These are phyloP conservation scores for Glycine latifolia DNA, from an alignment of 306 rosid species.

Conservation along the genomic window DNA sequence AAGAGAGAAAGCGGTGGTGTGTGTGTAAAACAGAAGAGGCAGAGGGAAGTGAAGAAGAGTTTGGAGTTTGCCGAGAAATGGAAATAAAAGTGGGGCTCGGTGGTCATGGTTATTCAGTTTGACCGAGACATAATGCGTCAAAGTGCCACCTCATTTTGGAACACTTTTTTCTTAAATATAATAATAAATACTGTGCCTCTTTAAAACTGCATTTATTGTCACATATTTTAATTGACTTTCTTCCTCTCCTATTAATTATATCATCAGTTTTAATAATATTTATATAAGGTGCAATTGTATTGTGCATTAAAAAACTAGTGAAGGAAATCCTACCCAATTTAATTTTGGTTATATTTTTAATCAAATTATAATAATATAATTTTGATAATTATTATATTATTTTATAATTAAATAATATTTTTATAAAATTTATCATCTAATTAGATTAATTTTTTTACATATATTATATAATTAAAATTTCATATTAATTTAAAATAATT, in stretches of 20 bases:
- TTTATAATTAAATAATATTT: no score
- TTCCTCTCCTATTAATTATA: background rate
- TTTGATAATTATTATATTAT: no score
- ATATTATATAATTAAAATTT: no score
- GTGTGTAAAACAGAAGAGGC: background rate
- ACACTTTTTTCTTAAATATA: background rate
- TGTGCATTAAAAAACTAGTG: background rate
- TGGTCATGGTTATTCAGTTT: conserved; percentile 42
- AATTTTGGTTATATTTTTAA: background rate
- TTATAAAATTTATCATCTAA: no score
- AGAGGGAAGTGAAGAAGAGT: conserved; percentile 1
- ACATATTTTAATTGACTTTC: conserved; percentile 17
- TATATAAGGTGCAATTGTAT: background rate
- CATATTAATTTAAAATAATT: no score
- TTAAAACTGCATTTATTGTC: conserved; percentile 35
- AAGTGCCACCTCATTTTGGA: conserved; percentile 12
- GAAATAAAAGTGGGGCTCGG: background rate
- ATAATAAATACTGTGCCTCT: background rate
- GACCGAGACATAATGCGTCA: conserved; percentile 44
- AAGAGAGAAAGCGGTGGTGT: background rate
- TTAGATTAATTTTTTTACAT: no score
- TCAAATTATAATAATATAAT: no score
- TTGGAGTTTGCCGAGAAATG: background rate
- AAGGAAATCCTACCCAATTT: background rate
- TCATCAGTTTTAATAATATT: background rate